Percentiles rank a stretch among this genome's conserved stretches.
These are phyloP conservation scores for Solanum clarkiae DNA, from an alignment of 257 asterid genomes.

Conservation along the genomic window DNA sequence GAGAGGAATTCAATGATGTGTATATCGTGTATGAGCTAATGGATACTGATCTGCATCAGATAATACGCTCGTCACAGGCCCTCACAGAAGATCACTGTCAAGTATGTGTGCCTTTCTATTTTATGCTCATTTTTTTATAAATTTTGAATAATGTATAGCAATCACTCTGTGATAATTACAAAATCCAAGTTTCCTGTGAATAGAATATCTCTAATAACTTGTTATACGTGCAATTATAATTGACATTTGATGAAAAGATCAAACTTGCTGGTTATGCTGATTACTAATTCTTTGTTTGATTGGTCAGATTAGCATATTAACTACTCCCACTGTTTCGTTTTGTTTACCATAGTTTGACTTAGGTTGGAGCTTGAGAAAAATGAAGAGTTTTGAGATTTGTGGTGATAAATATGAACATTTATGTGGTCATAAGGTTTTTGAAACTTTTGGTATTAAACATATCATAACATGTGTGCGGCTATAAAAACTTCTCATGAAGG, in stretches of 20 bases:
- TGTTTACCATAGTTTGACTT: not conserved
- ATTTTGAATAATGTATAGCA: not conserved
- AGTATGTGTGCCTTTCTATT: conserved; percentile 23
- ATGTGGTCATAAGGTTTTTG: not conserved
- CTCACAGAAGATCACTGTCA: conserved; percentile 88
- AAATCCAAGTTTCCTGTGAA: not conserved
- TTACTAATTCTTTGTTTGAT: not conserved
- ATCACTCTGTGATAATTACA: not conserved
- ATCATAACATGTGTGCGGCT: not conserved
- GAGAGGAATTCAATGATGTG: conserved; percentile 56
- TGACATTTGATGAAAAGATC: not conserved
- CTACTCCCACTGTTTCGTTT: not conserved
- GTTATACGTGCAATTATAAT: not conserved
- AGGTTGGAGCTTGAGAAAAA: not conserved
- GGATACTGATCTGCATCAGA: conserved; percentile 94
- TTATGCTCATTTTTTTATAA: not conserved
- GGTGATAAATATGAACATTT: not conserved
- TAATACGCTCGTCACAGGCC: conserved; percentile 61
- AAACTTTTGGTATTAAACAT: too few relatives aligned
- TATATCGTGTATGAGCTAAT: conserved; percentile 69
- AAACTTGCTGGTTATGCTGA: not conserved
- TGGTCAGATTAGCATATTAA: not conserved
- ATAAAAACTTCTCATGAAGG: too few relatives aligned
- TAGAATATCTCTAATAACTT: not conserved
- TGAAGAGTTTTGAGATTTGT: not conserved